Evolutionary conservation across 2,329 filamentous ascomycete genomes (phyloP), one percentile per base, ranked within the genome.

Genomic region (Lasiodiplodia gonubiensis): DNA sequence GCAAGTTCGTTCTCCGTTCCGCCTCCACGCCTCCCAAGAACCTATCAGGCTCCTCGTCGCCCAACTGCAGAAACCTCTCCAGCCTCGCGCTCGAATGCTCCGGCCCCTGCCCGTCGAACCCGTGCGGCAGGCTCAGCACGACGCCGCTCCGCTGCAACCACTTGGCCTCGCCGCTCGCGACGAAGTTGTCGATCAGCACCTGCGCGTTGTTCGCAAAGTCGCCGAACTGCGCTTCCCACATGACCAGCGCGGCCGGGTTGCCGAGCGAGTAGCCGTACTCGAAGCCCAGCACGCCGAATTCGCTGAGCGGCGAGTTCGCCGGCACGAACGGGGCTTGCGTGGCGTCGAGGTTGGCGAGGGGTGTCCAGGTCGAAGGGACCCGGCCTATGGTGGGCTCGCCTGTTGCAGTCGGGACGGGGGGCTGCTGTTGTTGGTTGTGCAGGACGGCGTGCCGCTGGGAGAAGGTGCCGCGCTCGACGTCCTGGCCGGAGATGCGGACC

Each of bases 181-280:
- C 90, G 83, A 99, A 99, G 82, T 99, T 95, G 80, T 99, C 95
- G 77, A 98, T 96, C 81, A 99, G 96, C 80, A 93, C 97, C 83
- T 99, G 95, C 52, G 95, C 94, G 77, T 97, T 99, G 87, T 99
- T 99, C 86, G 95, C 95, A 76, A 99, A 99, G 82, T 99, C 95
- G 86, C 95, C 95, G 76, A 99, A 99, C 82, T 99, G 95, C 42
- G 95, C 95, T 84, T 99, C 95, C 95, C 95, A 99, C 89, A 99
- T 97, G 74, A 99, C 94, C 33, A 99, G 88, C 46, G 95, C 94
- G 78, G 97, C 97, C 67, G 95, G 95, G 35, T 95, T 98, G 33
- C 94, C 97, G 69, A 99, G 84, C 2, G 95, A 99, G 85, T 99
- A 99, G 69, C 95, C 95, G 76, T 99, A 99, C 82, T 99, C 95